Evolutionary conservation across 352 stramenopile species (phyloP), one percentile per base, ranked within the genome.

Genomic region (Phytophthora sp.): DNA sequence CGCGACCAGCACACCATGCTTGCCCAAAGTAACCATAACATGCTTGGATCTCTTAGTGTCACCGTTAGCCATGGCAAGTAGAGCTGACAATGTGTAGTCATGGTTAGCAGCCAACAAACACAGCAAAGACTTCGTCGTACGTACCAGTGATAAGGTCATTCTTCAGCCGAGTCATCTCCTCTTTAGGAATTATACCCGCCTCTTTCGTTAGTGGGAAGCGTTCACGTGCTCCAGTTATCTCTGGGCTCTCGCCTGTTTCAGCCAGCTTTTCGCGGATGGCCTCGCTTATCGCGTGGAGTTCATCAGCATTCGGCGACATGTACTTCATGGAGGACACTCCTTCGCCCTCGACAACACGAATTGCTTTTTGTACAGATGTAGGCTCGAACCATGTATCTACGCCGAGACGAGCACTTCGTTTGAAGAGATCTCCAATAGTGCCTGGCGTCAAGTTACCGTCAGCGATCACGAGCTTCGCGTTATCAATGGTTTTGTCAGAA

Each of bases 351-450:
- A 91, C 75, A 18, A 91, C 66, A 26, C 79, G 84, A 18, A 87
- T 54, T 1, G 86, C 79, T 60, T 97, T 97, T 39, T 91, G 79
- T 8, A 95, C 80, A 2, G 87, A 96, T 5, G 87, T 94, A 37
- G 89, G 85, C 66, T 97, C 89, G 38, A 96, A 96, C 83, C 84
- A 90, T 11, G 87, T 75, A 28, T 77, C 66, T 0, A 92, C 72
- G 2, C 72, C 50, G 7, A 80, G 49, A 9, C 44, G 31, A n/a
- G 66, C 53, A 37, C 71, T 76, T n/a, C 84, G 79, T 31, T 69
- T 70, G 27, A 87, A 74, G 1, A 94, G 53, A 37, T 84, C 59
- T 1, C 46, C 39, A 15, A 95, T 73, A 3, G 69, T 72, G 10
- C 18, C 13, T 2, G 78, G 26, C n/a, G 82, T 79, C 27, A 96